phyloP scores from a whole-genome alignment of 192 early-diverging fungal species.

The Coemansia sp. region DNA sequence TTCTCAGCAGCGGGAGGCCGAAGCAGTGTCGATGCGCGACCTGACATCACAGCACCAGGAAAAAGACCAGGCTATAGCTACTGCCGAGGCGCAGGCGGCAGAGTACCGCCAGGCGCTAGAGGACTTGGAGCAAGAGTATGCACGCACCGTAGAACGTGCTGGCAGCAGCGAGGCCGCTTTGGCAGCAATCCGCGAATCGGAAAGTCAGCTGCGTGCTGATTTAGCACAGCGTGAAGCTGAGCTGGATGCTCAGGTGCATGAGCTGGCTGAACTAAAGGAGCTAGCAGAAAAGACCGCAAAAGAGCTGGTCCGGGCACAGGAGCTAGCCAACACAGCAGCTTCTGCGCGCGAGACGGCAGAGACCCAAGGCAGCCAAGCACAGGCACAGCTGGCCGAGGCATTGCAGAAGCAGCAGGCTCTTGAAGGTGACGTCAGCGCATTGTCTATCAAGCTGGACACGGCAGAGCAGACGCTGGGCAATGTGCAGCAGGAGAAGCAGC shows the following conservation, averaged over 20 bases:
- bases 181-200: conserved; percentile 14
- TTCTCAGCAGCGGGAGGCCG: conserved; percentile 61
- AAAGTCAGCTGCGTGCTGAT: conserved; percentile 21
- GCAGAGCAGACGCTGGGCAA: conserved; percentile 47
- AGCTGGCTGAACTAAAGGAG: conserved; percentile 19
- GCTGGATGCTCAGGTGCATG: conserved; percentile 12
- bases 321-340: conserved; percentile 15
- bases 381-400: conserved; percentile 18
- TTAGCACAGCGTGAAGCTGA: conserved; percentile 25
- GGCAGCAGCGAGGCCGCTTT: conserved; percentile 26
- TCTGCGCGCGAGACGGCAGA: conserved; percentile 8
- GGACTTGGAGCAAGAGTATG: conserved; percentile 24
- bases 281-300: conserved; percentile 20
- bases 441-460: conserved; percentile 60
- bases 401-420: conserved; percentile 36
- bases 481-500: conserved; percentile 38
- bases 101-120: conserved; percentile 38
- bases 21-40: conserved; percentile 54
- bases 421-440: conserved; percentile 18
- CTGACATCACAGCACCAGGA: conserved; percentile 59
- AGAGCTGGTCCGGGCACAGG: conserved; percentile 16
- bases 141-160: conserved; percentile 20
- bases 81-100: conserved; percentile 58
- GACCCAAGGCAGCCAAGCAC: conserved; percentile 12
- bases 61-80: conserved; percentile 58